Evolutionary conservation across 768 basidiomycete genomes (phyloP), one percentile per base, ranked within the genome.

Genomic region (Auricularia cornea): DNA sequence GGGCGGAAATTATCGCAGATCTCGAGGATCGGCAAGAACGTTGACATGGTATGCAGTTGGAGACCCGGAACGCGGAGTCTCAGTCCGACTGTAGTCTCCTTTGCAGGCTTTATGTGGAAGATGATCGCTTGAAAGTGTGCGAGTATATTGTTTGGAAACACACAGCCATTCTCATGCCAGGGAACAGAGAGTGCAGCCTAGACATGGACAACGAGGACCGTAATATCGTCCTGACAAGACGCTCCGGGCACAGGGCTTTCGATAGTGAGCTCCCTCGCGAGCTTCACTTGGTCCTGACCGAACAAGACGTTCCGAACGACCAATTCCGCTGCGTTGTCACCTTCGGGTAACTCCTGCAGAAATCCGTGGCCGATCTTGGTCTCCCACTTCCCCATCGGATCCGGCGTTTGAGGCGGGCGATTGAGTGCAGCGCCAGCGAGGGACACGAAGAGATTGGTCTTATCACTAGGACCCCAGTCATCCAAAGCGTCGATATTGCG

Each of bases 1-100:
- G 48, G 33, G 61, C 76, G 79, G 62, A 84, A 84, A 72, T 94
- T 94, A 73, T 94, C 84, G 79, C 89, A 92, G 48, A 75, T 70
- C 60, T 85, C 76, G 65, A 94, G 74, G 63, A 94, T 70, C 29
- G 87, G 81, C 29, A 93, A 79, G 68, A 87, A 85, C 23, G 81
- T 52, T 20, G 35, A 38, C 35, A 38, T 38, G 8, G 35, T 38
- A 14, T n/a, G n/a, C n/a, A n/a, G n/a, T n/a, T n/a, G n/a, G n/a
- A n/a, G n/a, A n/a, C n/a, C n/a, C n/a, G n/a, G n/a, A n/a, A n/a
- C n/a, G n/a, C n/a, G n/a, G n/a, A n/a, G n/a, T n/a, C n/a, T n/a
- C n/a, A n/a, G n/a, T n/a, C n/a, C n/a, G n/a, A n/a, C n/a, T n/a
- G n/a, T n/a, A n/a, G n/a, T n/a, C n/a, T n/a, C n/a, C n/a, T n/a